phyloP scores from a whole-genome alignment of 106 monocot species.

The Agapanthus africanus region DNA sequence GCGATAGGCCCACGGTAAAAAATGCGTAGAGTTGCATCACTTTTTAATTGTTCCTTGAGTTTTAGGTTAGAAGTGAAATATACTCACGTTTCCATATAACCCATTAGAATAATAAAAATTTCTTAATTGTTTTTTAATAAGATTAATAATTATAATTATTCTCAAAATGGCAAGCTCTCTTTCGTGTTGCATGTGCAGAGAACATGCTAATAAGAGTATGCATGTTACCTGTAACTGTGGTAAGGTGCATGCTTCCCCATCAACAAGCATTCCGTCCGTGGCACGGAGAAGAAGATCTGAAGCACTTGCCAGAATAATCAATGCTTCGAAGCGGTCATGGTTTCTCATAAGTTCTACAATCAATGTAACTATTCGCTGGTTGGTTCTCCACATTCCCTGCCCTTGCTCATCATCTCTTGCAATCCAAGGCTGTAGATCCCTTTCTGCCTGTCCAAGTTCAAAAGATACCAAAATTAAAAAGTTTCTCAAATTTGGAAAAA shows the following conservation, averaged over 20 bases:
- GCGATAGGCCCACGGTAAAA: no score
- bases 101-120: no score
- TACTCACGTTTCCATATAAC: no score
- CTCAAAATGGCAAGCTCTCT: background rate
- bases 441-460: slow-evolving; percentile 68
- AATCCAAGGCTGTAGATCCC: slow-evolving; percentile 98
- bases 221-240: slow-evolving; percentile 87
- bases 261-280: slow-evolving; percentile 99
- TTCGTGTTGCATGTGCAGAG: background rate
- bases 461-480: slow-evolving; percentile 10
- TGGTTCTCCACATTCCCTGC: slow-evolving; percentile 86
- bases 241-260: slow-evolving; percentile 93
- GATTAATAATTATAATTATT: no score
- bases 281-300: slow-evolving; percentile 98
- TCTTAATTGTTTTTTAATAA: no score
- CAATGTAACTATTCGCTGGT: slow-evolving; percentile 88
- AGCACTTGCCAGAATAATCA: slow-evolving; percentile 79
- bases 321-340: slow-evolving; percentile 64
- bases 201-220: background rate
- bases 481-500: slow-evolving; percentile 4
- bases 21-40: no score
- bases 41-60: no score
- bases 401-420: slow-evolving; percentile 91
- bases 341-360: slow-evolving; percentile 87
- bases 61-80: background rate